These are phyloP conservation scores for Fraxinus anomala DNA, from an alignment of 257 asterid species.

Conservation along the genomic window DNA sequence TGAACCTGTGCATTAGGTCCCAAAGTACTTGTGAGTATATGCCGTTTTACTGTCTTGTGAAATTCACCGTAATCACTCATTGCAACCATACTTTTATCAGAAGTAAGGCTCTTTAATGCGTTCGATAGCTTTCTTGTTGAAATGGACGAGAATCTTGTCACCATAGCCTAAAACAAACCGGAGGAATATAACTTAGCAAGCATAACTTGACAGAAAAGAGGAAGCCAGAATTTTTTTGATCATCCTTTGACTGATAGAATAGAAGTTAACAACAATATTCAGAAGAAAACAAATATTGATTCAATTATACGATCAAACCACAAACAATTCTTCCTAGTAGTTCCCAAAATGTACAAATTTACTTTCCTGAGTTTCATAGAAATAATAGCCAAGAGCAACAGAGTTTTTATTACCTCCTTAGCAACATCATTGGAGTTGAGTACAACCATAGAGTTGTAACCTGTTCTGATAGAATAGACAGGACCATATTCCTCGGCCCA, in stretches of 20 bases:
- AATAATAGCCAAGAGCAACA: background rate
- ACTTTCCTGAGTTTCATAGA: background rate
- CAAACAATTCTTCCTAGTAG: background rate
- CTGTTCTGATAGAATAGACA: slow-evolving; percentile 63
- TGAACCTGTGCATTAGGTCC: slow-evolving; percentile 69
- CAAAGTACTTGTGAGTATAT: slow-evolving; percentile 46
- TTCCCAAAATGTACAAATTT: background rate
- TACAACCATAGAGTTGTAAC: slow-evolving; percentile 49
- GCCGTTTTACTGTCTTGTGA: slow-evolving; percentile 48
- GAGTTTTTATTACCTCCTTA: slow-evolving; percentile 51
- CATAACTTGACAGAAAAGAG: background rate
- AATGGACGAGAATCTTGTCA: slow-evolving; percentile 57
- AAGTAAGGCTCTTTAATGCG: slow-evolving; percentile 54
- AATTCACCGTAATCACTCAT: slow-evolving; percentile 61
- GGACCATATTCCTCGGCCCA: slow-evolving; percentile 76
- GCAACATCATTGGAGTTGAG: slow-evolving; percentile 54
- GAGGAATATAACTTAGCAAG: background rate
- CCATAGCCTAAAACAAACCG: slow-evolving; percentile 58
- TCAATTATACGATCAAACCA: background rate
- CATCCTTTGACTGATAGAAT: background rate
- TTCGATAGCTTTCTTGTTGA: slow-evolving; percentile 69
- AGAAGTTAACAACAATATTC: background rate
- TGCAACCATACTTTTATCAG: slow-evolving; percentile 55
- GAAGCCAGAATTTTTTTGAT: background rate
- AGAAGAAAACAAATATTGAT: background rate